Conservation (phyloP, 1,284 basidiomycete genomes). For the Afroboletus lepidellus region DNA sequence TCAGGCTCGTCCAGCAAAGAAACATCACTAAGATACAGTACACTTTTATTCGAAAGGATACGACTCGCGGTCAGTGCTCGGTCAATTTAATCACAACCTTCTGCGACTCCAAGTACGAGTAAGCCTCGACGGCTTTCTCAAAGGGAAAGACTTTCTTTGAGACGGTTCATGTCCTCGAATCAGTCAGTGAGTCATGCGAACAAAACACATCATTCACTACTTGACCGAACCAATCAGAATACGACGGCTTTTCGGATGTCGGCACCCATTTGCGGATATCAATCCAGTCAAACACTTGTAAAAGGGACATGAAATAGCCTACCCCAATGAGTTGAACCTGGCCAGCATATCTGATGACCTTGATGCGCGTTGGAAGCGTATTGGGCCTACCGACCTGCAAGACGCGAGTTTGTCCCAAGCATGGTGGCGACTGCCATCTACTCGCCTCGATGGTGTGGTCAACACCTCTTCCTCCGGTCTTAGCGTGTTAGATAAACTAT, state of each 20-base stretch:
- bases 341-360: slow-evolving; percentile 43
- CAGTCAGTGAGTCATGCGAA: not conserved
- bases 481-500: not conserved
- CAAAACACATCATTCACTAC: slow-evolving; percentile 22
- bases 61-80: slow-evolving; percentile 10
- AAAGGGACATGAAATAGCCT: slow-evolving; percentile 2
- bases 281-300: not conserved
- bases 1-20: no score
- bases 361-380: slow-evolving; percentile 47
- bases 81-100: slow-evolving; percentile 47
- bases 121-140: slow-evolving; percentile 45
- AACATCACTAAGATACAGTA: no score
- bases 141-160: slow-evolving; percentile 56
- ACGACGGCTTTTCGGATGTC: slow-evolving; percentile 25
- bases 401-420: not conserved
- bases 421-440: not conserved
- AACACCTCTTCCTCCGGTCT: slow-evolving; percentile 51
- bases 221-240: slow-evolving; percentile 40
- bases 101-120: slow-evolving; percentile 43
- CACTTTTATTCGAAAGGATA: not conserved
- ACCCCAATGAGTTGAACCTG: slow-evolving; percentile 50
- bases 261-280: slow-evolving; percentile 16
- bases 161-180: slow-evolving; percentile 44
- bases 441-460: slow-evolving; percentile 57
- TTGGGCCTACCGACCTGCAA: slow-evolving; percentile 49